phyloP scores from a whole-genome alignment of 768 basidiomycete species.

The Lactarius hatsudake region DNA sequence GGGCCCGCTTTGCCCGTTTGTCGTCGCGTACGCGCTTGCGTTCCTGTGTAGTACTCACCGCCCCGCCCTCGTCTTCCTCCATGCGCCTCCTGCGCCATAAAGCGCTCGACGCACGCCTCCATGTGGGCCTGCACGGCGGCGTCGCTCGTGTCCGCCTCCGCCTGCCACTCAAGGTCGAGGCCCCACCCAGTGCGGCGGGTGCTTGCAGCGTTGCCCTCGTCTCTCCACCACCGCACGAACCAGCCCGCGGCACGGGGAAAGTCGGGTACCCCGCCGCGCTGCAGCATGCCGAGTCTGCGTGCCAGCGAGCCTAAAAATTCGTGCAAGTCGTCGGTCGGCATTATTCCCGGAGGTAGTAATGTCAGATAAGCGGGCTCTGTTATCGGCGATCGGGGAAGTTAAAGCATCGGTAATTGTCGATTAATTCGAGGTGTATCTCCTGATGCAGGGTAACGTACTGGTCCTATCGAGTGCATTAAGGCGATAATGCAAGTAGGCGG shows the following conservation, averaged over 20 bases:
- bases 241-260: conserved; percentile 67
- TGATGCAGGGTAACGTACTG: conserved; percentile 44
- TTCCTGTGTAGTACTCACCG: conserved; percentile 67
- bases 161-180: conserved; percentile 75
- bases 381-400: neutral
- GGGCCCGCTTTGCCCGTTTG: conserved; percentile 39
- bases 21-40: conserved; percentile 54
- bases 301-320: conserved; percentile 71
- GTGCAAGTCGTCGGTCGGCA: conserved; percentile 58
- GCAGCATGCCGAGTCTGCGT: conserved; percentile 74
- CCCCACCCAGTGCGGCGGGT: conserved; percentile 67
- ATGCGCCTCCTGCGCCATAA: conserved; percentile 43
- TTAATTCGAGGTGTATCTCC: neutral
- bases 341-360: conserved; percentile 52
- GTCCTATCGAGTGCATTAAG: conserved; percentile 75
- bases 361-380: conserved; percentile 69
- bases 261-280: conserved; percentile 73
- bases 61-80: conserved; percentile 54
- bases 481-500: conserved; percentile 82
- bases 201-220: conserved; percentile 51
- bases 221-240: conserved; percentile 88
- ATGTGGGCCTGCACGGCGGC: conserved; percentile 57
- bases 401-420: neutral
- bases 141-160: conserved; percentile 28
- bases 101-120: conserved; percentile 64